These are phyloP conservation scores for Penicillium sp. DNA, from an alignment of 2,329 filamentous ascomycete genomes.

Conservation along the genomic window DNA sequence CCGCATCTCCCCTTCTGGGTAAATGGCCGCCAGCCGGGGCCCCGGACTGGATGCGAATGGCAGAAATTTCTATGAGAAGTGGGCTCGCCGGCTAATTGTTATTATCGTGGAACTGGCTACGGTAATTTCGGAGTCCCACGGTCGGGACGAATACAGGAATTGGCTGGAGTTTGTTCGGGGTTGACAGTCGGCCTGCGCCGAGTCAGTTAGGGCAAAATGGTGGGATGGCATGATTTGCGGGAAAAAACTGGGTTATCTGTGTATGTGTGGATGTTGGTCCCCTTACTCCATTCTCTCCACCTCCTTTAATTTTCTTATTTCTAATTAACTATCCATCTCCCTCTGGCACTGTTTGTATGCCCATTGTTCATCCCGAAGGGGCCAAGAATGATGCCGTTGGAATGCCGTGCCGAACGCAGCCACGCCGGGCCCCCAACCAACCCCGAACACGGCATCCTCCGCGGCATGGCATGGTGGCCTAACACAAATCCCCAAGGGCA, in stretches of 20 bases:
- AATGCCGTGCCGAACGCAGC: conserved; percentile 5
- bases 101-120: not conserved
- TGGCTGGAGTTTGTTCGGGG: not conserved
- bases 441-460: not conserved
- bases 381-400: too few species aligned
- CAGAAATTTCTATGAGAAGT: not conserved
- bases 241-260: not conserved
- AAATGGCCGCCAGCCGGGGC: conserved; percentile 2
- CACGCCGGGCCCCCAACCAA: conserved; percentile 1
- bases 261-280: not conserved
- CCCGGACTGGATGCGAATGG: not conserved
- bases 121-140: not conserved
- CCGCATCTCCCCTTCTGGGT: conserved; percentile 2
- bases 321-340: not conserved
- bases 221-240: conserved; percentile 2
- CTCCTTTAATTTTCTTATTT: not conserved
- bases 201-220: not conserved
- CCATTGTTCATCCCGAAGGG: not conserved
- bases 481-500: not conserved
- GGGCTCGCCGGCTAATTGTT: conserved; percentile 1
- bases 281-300: conserved; percentile 2
- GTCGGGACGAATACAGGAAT: not conserved
- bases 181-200: not conserved
- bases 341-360: not conserved
- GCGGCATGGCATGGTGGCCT: not conserved